Conservation (phyloP, 1,284 basidiomycete species). For the Cronartium quercuum region DNA sequence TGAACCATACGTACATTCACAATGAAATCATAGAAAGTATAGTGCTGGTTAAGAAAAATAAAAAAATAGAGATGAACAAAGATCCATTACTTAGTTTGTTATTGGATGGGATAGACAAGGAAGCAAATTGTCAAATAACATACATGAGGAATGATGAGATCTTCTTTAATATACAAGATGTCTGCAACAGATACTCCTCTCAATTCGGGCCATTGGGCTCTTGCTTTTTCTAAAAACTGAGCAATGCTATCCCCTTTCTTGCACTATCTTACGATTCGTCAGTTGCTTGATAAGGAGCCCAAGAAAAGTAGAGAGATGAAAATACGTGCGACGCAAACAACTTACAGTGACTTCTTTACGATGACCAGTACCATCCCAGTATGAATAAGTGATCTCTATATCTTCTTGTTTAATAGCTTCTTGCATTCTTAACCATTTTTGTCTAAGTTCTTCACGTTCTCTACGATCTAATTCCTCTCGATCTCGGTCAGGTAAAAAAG, state of each 20-base stretch:
- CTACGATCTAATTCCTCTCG: slow-evolving; percentile 84
- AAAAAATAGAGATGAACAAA: not conserved
- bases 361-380: slow-evolving; percentile 97
- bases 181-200: slow-evolving; percentile 85
- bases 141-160: slow-evolving; percentile 89
- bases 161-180: slow-evolving; percentile 97
- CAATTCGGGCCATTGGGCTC: slow-evolving; percentile 85
- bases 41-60: slow-evolving; percentile 16
- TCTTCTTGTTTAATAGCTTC: slow-evolving; percentile 80
- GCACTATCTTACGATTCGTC: slow-evolving; percentile 57
- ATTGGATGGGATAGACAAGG: not conserved
- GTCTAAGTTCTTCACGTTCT: slow-evolving; percentile 77
- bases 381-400: slow-evolving; percentile 88
- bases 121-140: slow-evolving; percentile 43
- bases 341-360: slow-evolving; percentile 81
- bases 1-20: slow-evolving; percentile 18
- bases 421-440: slow-evolving; percentile 84
- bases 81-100: not conserved
- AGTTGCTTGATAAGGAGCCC: not conserved
- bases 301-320: slow-evolving; percentile 12
- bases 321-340: slow-evolving; percentile 32
- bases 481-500: slow-evolving; percentile 93
- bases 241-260: slow-evolving; percentile 95
- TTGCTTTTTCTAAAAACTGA: slow-evolving; percentile 82
- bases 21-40: slow-evolving; percentile 41